Conservation (phyloP, 116 monocot genomes). For the Phalaenopsis hybrid region DNA sequence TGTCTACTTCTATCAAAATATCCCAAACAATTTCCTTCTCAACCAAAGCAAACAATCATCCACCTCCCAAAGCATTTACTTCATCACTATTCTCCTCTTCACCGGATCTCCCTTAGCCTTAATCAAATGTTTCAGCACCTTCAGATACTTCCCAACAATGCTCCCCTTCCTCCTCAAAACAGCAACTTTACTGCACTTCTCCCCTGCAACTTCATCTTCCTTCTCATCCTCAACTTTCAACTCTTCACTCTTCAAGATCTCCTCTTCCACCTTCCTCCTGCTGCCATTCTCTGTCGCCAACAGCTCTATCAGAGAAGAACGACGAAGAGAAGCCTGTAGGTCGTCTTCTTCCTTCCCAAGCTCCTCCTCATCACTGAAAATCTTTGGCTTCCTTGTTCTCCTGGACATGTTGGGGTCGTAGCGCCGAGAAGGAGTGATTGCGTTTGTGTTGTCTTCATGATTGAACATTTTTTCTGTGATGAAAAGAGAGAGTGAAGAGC, state of each 20-base stretch:
- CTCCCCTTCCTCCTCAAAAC: constrained; percentile 12
- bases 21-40: background rate
- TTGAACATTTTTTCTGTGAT: background rate
- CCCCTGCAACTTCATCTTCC: background rate
- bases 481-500: background rate
- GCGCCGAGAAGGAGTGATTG: constrained; percentile 1
- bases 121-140: constrained; percentile 23
- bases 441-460: background rate
- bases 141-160: constrained; percentile 13
- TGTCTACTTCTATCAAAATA: background rate
- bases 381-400: constrained; percentile 20
- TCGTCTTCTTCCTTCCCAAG: background rate
- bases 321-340: background rate
- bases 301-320: constrained; percentile 20
- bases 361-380: background rate
- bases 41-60: background rate
- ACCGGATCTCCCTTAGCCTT: constrained; percentile 13
- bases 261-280: constrained; percentile 2
- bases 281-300: constrained; percentile 9
- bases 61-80: background rate
- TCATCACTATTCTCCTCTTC: constrained; percentile 1
- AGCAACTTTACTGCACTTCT: constrained; percentile 8
- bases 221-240: background rate
- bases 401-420: constrained; percentile 26
- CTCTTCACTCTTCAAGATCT: background rate